phyloP scores from a whole-genome alignment of 2,329 filamentous ascomycete species.

The Aspergillus neoniger region DNA sequence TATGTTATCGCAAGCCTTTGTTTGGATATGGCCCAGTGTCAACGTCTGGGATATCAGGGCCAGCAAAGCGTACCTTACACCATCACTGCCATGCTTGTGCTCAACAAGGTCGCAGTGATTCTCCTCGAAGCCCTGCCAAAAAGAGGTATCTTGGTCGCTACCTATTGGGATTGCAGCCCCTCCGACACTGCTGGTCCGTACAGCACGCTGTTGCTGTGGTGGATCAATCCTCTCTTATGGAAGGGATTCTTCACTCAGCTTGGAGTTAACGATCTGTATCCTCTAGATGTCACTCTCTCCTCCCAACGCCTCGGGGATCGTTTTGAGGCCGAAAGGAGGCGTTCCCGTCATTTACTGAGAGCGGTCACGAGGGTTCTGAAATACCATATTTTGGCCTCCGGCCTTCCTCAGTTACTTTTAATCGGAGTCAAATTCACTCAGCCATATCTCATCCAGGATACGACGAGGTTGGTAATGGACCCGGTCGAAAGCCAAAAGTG shows the following conservation, averaged over 20 bases:
- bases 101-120: neutral
- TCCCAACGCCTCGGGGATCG: neutral
- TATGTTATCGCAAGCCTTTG: neutral
- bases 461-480: neutral
- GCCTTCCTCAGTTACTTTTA: neutral
- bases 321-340: neutral
- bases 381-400: neutral
- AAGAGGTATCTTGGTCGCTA: neutral
- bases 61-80: neutral
- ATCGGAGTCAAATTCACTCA: conserved; percentile 1
- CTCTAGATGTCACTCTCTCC: neutral
- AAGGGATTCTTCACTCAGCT: neutral
- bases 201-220: neutral
- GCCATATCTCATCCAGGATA: neutral
- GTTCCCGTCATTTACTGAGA: neutral
- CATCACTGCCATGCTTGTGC: neutral
- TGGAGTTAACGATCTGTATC: neutral
- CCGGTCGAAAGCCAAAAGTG: neutral
- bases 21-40: neutral
- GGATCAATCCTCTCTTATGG: neutral
- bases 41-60: too few relatives aligned
- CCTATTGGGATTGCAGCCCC: neutral
- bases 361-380: neutral
- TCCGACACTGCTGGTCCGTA: neutral
- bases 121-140: neutral